These are phyloP conservation scores for Papilionanthe hybrid DNA, from an alignment of 116 monocot genomes.

Conservation along the genomic window DNA sequence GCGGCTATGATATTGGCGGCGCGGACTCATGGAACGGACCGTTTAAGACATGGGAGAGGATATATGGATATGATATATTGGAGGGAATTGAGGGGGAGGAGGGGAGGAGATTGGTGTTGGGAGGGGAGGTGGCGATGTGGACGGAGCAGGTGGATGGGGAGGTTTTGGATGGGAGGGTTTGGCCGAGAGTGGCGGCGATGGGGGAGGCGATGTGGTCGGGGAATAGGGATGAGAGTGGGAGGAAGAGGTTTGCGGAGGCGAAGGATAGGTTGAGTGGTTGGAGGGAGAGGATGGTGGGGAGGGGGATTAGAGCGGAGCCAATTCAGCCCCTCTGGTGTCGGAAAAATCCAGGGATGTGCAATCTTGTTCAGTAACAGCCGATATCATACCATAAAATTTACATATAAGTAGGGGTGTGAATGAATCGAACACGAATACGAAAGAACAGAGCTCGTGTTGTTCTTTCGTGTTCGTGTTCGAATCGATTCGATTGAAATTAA, in stretches of 20 bases:
- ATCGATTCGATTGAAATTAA: no score
- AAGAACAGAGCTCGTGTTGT: no score
- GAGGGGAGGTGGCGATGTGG: constrained; percentile 94
- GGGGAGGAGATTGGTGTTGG: constrained; percentile 67
- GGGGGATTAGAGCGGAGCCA: constrained; percentile 76
- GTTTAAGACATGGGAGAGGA: constrained; percentile 88
- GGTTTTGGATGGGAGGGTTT: constrained; percentile 67
- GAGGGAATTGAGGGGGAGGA: constrained; percentile 42
- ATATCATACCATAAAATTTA: no score
- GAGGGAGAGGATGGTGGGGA: constrained; percentile 73
- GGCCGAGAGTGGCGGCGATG: constrained; percentile 81
- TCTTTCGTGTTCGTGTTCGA: no score
- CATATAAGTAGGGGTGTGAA: no score
- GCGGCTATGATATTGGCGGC: constrained; percentile 74
- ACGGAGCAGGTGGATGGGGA: constrained; percentile 76
- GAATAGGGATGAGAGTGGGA: constrained; percentile 50
- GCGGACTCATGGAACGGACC: constrained; percentile 89
- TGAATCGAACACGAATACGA: no score
- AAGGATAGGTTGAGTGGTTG: constrained; percentile 77
- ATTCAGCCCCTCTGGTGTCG: constrained; percentile 90
- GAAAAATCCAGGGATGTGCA: constrained; percentile 65
- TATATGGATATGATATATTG: constrained; percentile 82
- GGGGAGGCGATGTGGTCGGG: constrained; percentile 89
- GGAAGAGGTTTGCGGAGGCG: constrained; percentile 69
- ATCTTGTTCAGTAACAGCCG: constrained; percentile 31